phyloP scores from a whole-genome alignment of 495 filamentous ascomycete genomes.

The Lasiosphaeris hirsuta region DNA sequence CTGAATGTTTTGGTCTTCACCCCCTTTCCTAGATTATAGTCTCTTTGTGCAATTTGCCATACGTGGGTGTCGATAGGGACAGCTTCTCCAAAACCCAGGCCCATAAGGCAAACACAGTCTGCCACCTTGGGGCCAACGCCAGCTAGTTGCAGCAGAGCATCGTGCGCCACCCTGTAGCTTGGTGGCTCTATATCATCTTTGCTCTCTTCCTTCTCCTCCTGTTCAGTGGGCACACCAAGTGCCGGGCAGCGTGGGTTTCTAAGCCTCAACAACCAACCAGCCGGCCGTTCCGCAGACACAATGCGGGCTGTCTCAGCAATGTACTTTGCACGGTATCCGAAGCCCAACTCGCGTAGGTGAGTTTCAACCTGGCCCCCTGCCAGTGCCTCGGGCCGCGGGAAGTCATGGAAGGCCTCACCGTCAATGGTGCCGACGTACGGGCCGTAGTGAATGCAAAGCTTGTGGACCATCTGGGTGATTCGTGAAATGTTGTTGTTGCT shows the following conservation, averaged over 20 bases:
- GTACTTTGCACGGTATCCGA: slow-evolving; percentile 93
- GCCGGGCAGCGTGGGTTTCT: slow-evolving; percentile 71
- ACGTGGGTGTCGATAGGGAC: slow-evolving; percentile 98
- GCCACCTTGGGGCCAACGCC: slow-evolving; percentile 96
- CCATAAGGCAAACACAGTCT: slow-evolving; percentile 96
- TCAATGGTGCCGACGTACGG: slow-evolving; percentile 68
- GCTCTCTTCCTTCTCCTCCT: slow-evolving; percentile 3
- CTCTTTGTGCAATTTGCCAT: slow-evolving; percentile 94
- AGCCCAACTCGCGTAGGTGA: slow-evolving; percentile 77
- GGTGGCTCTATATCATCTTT: neutral
- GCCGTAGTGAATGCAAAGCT: slow-evolving; percentile 84
- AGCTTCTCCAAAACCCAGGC: slow-evolving; percentile 91
- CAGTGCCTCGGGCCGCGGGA: slow-evolving; percentile 72
- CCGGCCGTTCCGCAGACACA: slow-evolving; percentile 61
- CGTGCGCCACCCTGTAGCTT: slow-evolving; percentile 75
- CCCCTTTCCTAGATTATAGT: slow-evolving; percentile 83
- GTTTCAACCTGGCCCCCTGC: slow-evolving; percentile 66
- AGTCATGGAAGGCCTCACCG: slow-evolving; percentile 76
- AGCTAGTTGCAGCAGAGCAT: slow-evolving; percentile 68
- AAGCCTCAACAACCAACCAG: slow-evolving; percentile 66
- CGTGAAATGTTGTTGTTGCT: slow-evolving; percentile 97
- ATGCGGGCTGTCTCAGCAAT: slow-evolving; percentile 80
- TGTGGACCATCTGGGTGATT: slow-evolving; percentile 94
- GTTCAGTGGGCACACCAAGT: slow-evolving; percentile 37
- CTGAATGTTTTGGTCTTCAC: slow-evolving; percentile 80